Conservation (phyloP, 2,329 filamentous ascomycete species). For the Pyricularia sp. region DNA sequence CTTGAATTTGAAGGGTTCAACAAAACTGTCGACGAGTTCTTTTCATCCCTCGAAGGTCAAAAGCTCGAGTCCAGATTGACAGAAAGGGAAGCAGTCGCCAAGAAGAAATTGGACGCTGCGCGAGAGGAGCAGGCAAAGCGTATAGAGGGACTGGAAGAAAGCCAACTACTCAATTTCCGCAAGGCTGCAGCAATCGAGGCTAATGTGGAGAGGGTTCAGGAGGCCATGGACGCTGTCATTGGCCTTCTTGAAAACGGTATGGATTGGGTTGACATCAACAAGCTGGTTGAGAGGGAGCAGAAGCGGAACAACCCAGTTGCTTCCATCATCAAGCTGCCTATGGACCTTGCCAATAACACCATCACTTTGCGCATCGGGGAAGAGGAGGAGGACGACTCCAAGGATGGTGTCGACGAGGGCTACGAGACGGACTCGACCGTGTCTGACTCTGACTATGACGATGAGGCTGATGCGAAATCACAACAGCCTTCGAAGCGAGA, state of each 20-base stretch:
- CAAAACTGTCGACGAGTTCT: constrained; percentile 91
- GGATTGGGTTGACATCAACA: constrained; percentile 92
- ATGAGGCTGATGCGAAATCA: constrained; percentile 29
- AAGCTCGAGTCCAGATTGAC: constrained; percentile 75
- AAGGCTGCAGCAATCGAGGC: constrained; percentile 88
- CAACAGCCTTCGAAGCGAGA: constrained; percentile 42
- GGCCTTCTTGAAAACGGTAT: constrained; percentile 87
- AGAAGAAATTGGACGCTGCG: constrained; percentile 77
- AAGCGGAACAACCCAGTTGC: constrained; percentile 75
- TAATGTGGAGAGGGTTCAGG: constrained; percentile 83
- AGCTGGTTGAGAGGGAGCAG: constrained; percentile 81
- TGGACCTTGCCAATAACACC: constrained; percentile 85
- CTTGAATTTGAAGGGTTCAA: constrained; percentile 81
- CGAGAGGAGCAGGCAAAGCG: constrained; percentile 75
- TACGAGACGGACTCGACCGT: constrained; percentile 58
- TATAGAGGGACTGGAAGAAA: constrained; percentile 72
- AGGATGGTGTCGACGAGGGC: constrained; percentile 31
- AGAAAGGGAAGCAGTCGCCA: constrained; percentile 74
- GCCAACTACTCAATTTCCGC: constrained; percentile 72
- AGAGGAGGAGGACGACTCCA: constrained; percentile 46
- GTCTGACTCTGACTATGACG: constrained; percentile 37
- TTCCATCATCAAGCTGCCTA: constrained; percentile 71
- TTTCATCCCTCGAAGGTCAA: constrained; percentile 91
- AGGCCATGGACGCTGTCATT: constrained; percentile 87
- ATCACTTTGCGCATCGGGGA: constrained; percentile 67